Evolutionary conservation across 2,329 filamentous ascomycete genomes (phyloP).

Genomic region (Xylaria sp.): DNA sequence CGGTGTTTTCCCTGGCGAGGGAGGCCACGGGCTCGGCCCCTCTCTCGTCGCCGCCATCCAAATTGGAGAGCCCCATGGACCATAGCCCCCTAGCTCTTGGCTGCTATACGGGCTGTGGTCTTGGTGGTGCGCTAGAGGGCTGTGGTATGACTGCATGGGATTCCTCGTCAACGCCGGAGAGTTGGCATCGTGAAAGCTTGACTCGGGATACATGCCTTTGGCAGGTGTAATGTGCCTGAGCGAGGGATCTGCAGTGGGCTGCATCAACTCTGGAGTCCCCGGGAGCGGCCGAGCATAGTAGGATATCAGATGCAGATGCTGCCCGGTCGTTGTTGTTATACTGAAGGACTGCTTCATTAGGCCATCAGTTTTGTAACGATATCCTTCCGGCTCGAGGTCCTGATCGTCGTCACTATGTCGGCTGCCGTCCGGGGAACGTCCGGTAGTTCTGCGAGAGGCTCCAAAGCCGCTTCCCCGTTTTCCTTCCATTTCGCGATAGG

Average conservation of each 20-base stretch:
- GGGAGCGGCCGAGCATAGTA: slow-evolving; percentile 88
- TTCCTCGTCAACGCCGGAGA: slow-evolving; percentile 81
- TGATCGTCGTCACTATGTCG: slow-evolving; percentile 85
- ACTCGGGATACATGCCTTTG: slow-evolving; percentile 97
- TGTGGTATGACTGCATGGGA: slow-evolving; percentile 63
- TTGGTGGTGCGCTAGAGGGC: slow-evolving; percentile 22
- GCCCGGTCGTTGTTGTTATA: slow-evolving; percentile 86
- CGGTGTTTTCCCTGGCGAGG: slow-evolving; percentile 50
- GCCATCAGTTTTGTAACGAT: slow-evolving; percentile 93
- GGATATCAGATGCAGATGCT: slow-evolving; percentile 96
- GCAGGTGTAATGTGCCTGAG: slow-evolving; percentile 83
- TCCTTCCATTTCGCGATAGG: slow-evolving; percentile 98
- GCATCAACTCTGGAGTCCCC: slow-evolving; percentile 72
- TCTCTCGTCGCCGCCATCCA: slow-evolving; percentile 39
- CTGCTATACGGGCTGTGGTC: slow-evolving; percentile 45
- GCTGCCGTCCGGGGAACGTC: slow-evolving; percentile 83
- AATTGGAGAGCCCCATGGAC: slow-evolving; percentile 47
- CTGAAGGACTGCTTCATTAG: slow-evolving; percentile 99
- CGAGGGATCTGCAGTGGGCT: slow-evolving; percentile 80
- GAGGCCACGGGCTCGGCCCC: slow-evolving; percentile 46
- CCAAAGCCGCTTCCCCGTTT: slow-evolving; percentile 85
- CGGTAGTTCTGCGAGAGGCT: slow-evolving; percentile 60
- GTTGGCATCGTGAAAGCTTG: slow-evolving; percentile 84
- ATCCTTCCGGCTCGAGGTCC: slow-evolving; percentile 85
- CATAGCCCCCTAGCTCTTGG: no score